A percentile compares a stretch with the other conserved stretches of the same genome.
phyloP scores from a whole-genome alignment of 2,329 filamentous ascomycete genomes.

The Ophiostoma piceae region DNA sequence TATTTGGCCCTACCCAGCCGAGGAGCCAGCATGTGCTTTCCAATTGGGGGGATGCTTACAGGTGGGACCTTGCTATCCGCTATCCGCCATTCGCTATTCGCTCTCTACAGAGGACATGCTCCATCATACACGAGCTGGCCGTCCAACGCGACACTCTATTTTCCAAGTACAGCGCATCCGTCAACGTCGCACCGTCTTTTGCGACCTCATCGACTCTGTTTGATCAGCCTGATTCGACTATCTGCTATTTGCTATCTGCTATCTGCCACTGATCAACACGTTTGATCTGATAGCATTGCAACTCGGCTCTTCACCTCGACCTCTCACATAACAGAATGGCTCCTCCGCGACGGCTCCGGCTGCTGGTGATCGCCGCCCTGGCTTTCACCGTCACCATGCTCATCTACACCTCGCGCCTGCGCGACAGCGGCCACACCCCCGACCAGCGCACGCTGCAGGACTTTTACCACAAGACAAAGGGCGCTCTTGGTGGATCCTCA shows the following conservation, averaged over 20 bases:
- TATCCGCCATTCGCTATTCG: neutral
- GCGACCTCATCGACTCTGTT: neutral
- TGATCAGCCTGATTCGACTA: neutral
- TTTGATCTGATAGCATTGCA: neutral
- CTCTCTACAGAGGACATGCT: neutral
- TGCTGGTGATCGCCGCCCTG: constrained; percentile 60
- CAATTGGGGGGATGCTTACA: no score
- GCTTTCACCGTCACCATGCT: constrained; percentile 62
- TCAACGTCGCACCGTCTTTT: constrained; percentile 7
- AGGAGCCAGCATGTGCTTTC: neutral
- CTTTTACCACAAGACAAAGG: constrained; percentile 57
- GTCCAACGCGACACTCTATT: constrained; percentile 9
- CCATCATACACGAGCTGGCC: neutral
- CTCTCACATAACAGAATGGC: constrained; percentile 39
- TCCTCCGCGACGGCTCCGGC: constrained; percentile 67
- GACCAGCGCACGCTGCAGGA: constrained; percentile 43
- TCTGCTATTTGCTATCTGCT: neutral
- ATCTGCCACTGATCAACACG: neutral
- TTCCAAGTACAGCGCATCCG: neutral
- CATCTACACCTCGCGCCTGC: constrained; percentile 64
- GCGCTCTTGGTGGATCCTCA: constrained; percentile 40
- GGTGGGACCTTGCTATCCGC: neutral
- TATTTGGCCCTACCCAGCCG: neutral
- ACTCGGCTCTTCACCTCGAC: neutral
- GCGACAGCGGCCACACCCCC: constrained; percentile 45